Percentiles rank a stretch among this genome's conserved stretches.
These are phyloP conservation scores for Calycina marina DNA, from an alignment of 2,329 filamentous ascomycete species.

Conservation along the genomic window DNA sequence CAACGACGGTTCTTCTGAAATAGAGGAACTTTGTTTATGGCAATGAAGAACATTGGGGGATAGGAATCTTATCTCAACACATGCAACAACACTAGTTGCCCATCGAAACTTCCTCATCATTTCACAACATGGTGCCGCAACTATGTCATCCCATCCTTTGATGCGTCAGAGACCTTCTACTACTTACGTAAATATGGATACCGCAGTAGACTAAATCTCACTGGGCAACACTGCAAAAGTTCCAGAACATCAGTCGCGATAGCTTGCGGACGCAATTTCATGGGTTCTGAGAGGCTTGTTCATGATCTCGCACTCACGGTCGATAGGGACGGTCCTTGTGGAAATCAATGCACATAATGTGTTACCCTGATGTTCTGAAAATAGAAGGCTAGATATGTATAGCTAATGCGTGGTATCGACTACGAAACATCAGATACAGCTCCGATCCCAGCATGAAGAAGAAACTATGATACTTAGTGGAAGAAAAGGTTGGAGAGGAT, in stretches of 20 bases:
- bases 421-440: no score
- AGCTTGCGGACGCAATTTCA: neutral
- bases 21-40: no score
- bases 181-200: neutral
- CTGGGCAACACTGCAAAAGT: neutral
- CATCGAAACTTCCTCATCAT: no score
- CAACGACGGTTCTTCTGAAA: neutral
- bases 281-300: neutral
- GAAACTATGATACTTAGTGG: neutral
- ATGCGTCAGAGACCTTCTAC: no score
- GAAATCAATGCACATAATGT: neutral
- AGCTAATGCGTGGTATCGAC: no score
- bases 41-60: no score
- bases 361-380: neutral
- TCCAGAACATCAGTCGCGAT: neutral
- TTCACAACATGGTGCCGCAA: no score
- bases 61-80: no score
- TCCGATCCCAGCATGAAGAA: neutral
- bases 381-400: neutral
- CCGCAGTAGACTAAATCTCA: neutral
- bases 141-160: no score
- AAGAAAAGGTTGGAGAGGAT: neutral
- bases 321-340: neutral
- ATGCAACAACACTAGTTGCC: neutral
- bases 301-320: neutral